Base-by-base conservation (phyloP, 2,329 filamentous ascomycete genomes). In the Cercospora zeae-maydis region DNA sequence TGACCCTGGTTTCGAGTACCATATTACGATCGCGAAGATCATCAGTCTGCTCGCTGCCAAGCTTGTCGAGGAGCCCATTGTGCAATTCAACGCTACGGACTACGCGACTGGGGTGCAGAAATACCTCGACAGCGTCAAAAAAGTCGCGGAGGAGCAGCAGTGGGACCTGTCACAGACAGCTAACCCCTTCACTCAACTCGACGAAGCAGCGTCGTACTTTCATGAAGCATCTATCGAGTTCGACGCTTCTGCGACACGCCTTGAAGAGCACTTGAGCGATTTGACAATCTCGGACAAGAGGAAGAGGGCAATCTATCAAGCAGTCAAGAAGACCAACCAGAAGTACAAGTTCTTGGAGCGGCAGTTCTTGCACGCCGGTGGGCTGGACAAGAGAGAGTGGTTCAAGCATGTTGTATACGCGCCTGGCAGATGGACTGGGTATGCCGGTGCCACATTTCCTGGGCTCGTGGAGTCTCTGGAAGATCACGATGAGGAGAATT, bases 361-460 rank as follows among this genome's bases (percentile, higher is more conserved):
- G 14, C 82, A 87, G 56, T 96, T 97, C 76, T 71, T 97, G 66
- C 89, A 91, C 71, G 78, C 85, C 4, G 81, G 83, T 2, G 93
- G 93, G 0, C 78, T 98, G 19, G 93, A 96, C 74, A 86, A 86
- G 1, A 81, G 93, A 63, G 80, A 81, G 24, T 97, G 92, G 92
- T 98, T 93, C 80, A 97, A 97, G 79, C 93, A 97, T 72, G 89
- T 96, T 2, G 89, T 97, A 1, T 97, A 96, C 77, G 93, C 93
- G 1, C 93, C 93, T 0, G 93, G 93, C 0, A 75, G 93, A 53
- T 96, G 92, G 92, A 96, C 92, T 0, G 93, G 93, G 0, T 97
- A 97, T 76, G 81, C 92, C 0, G 93, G 92, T 2, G 86, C 83
- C 3, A 87, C 86, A 8, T 88, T 85, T 69, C 86, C 86, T 1